phyloP scores from a whole-genome alignment of 106 monocot genomes.

The Dendrobium chrysotoxum region DNA sequence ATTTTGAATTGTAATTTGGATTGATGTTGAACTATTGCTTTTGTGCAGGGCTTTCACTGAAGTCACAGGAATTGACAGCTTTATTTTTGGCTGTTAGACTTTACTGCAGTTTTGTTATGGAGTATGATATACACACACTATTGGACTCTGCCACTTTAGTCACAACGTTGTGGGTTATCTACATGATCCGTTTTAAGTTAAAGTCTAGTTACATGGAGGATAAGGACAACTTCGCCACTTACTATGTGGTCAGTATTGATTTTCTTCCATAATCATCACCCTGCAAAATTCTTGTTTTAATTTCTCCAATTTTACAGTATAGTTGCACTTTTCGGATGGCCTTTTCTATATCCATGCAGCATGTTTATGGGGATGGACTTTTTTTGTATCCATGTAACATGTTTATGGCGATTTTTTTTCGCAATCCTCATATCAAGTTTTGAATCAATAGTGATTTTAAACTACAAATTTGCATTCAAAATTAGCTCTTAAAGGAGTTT shows the following conservation, averaged over 20 bases:
- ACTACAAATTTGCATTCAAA: not conserved
- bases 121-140: constrained; percentile 93
- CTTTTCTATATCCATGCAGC: not conserved
- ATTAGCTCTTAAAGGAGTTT: not conserved
- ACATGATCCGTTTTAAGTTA: constrained; percentile 85
- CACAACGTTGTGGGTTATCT: constrained; percentile 87
- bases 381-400: not conserved
- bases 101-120: constrained; percentile 92
- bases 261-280: not conserved
- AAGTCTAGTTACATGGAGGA: constrained; percentile 87
- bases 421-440: not conserved
- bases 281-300: not conserved
- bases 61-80: constrained; percentile 80
- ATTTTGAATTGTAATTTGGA: not conserved
- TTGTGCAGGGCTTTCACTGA: constrained; percentile 78
- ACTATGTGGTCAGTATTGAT: constrained; percentile 59
- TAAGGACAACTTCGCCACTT: constrained; percentile 65
- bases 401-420: too few relatives aligned
- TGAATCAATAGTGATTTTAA: not conserved
- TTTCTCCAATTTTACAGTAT: not conserved
- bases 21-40: not conserved
- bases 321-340: not conserved
- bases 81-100: constrained; percentile 85
- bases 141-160: constrained; percentile 69
- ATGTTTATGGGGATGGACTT: not conserved